A percentile compares a stretch with the other conserved stretches of the same genome.
Conservation (phyloP, 495 filamentous ascomycete genomes). For the Xylaria scruposa region DNA sequence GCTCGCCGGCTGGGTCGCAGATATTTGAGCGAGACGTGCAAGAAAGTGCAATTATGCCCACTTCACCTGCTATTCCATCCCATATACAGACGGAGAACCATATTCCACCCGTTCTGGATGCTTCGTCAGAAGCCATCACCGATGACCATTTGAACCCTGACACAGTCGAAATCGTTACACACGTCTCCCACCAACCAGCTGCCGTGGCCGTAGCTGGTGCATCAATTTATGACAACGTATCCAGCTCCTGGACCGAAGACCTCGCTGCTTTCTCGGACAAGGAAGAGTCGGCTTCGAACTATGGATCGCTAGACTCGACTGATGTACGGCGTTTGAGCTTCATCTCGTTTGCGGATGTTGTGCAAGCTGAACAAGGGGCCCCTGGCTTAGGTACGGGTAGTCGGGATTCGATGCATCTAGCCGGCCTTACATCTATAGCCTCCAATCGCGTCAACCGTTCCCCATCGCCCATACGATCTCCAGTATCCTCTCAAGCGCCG, state of each 20-base stretch:
- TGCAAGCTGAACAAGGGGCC: constrained; percentile 79
- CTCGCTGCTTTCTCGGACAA: constrained; percentile 56
- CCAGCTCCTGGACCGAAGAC: constrained; percentile 61
- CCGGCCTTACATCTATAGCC: constrained; percentile 58
- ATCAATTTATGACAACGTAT: constrained; percentile 44
- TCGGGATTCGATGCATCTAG: constrained; percentile 66
- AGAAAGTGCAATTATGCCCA: constrained; percentile 70
- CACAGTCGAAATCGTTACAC: constrained; percentile 86
- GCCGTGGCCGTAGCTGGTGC: constrained; percentile 64
- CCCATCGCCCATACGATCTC: constrained; percentile 74
- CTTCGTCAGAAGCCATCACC: constrained; percentile 87
- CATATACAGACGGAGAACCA: constrained; percentile 92
- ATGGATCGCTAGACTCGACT: constrained; percentile 72
- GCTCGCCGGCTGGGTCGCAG: constrained; percentile 75
- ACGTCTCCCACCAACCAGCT: constrained; percentile 80
- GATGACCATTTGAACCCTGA: constrained; percentile 77
- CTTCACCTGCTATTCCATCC: constrained; percentile 77
- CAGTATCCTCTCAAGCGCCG: constrained; percentile 67
- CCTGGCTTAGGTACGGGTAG: constrained; percentile 55
- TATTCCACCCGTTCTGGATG: constrained; percentile 89
- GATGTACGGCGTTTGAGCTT: constrained; percentile 87
- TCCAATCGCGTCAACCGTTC: constrained; percentile 67
- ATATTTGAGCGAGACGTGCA: constrained; percentile 96
- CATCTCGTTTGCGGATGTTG: constrained; percentile 93
- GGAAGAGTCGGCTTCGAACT: constrained; percentile 65